Conservation (phyloP, 2,329 filamentous ascomycete genomes). For the Chaetomium sp. region DNA sequence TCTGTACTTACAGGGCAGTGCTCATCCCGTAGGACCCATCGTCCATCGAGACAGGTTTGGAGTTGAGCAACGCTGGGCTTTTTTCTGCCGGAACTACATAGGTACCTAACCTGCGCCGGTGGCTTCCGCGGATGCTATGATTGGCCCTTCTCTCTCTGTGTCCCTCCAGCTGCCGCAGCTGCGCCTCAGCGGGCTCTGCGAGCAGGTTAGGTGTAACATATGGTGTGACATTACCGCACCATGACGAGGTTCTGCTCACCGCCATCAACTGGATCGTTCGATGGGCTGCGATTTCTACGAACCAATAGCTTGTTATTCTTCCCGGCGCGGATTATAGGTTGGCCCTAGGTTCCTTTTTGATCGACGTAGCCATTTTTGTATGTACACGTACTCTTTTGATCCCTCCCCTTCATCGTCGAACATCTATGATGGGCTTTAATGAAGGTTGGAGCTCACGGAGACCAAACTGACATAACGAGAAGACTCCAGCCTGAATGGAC, state of each 20-base stretch:
- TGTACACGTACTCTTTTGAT: background rate
- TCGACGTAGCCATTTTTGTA: background rate
- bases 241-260: no score
- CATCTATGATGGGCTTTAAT: background rate
- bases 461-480: background rate
- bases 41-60: no score
- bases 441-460: background rate
- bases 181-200: background rate
- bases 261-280: no score
- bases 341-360: no score
- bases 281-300: no score
- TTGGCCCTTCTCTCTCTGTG: background rate
- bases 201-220: background rate
- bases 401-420: background rate
- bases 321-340: no score
- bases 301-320: no score
- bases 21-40: no score
- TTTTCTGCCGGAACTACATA: no score
- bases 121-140: background rate
- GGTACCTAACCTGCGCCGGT: background rate
- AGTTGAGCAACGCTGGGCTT: no score
- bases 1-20: no score
- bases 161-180: background rate
- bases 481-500: background rate
- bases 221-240: no score